These are phyloP conservation scores for Effrenium voratum DNA, from an alignment of 73 alveolate genomes.

Conservation along the genomic window DNA sequence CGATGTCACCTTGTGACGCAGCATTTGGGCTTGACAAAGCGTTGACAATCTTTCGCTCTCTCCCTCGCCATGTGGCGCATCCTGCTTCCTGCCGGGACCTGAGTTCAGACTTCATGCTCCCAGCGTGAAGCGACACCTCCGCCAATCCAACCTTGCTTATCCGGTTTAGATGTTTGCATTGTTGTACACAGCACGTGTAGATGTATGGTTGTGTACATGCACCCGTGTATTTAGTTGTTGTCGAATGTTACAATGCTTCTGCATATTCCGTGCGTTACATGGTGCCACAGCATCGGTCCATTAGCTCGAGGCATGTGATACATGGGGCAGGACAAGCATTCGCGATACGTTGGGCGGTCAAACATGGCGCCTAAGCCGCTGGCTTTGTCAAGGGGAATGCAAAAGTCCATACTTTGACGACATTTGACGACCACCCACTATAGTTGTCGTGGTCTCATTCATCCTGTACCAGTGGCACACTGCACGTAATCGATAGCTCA, in stretches of 20 bases:
- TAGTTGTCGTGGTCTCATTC: no score
- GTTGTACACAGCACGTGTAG: neutral
- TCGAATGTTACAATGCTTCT: neutral
- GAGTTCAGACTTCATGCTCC: neutral
- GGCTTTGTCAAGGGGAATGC: no score
- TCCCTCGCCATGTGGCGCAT: conserved; percentile 11
- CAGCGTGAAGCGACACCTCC: neutral
- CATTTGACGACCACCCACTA: no score
- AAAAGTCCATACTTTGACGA: no score
- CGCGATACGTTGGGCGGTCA: no score
- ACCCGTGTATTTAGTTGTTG: neutral
- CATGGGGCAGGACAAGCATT: no score
- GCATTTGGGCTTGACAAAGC: neutral
- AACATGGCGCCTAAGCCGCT: no score
- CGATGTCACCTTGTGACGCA: no score
- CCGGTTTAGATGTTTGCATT: neutral
- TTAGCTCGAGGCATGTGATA: no score
- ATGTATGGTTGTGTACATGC: neutral
- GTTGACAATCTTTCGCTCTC: neutral
- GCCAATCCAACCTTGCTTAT: neutral
- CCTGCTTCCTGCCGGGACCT: neutral
- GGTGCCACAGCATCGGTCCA: neutral
- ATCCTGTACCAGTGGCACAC: no score
- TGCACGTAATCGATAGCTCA: no score
- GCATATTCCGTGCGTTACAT: neutral